Evolutionary conservation across 257 asterid species (phyloP).

Genomic region (Rhazya stricta): DNA sequence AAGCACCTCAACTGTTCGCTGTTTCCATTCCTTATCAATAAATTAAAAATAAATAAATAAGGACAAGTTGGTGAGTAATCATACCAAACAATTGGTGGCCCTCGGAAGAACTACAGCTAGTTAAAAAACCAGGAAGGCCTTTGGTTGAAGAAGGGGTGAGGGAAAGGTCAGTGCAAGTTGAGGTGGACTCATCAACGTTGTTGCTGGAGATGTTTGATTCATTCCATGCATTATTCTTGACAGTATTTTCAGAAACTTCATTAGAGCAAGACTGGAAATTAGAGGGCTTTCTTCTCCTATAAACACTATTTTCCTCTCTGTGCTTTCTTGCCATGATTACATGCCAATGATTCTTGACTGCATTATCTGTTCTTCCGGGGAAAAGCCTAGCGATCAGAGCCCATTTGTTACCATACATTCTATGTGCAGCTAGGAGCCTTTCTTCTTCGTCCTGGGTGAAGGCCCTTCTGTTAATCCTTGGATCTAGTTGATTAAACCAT

Average conservation of each 20-base stretch:
- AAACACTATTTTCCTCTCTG: conserved; percentile 8
- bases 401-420: conserved; percentile 3
- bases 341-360: conserved; percentile 16
- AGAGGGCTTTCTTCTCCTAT: conserved; percentile 21
- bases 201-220: conserved; percentile 19
- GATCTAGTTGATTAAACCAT: conserved; percentile 13
- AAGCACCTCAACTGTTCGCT: no score
- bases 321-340: conserved; percentile 5
- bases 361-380: conserved; percentile 3
- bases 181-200: conserved; percentile 21
- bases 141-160: conserved; percentile 22
- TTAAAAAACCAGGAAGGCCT: conserved; percentile 1
- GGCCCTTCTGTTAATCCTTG: not conserved
- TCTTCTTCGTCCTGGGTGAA: conserved; percentile 1
- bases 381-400: not conserved
- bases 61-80: not conserved
- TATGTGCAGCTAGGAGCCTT: not conserved
- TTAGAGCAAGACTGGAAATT: not conserved
- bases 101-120: not conserved
- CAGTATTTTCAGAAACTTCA: no score
- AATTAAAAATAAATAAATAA: no score
- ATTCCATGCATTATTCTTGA: conserved; percentile 14
- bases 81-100: conserved; percentile 16
- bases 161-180: conserved; percentile 30
- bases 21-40: not conserved